Conservation (phyloP, 305 asterid genomes). For the Galium porrigens region DNA sequence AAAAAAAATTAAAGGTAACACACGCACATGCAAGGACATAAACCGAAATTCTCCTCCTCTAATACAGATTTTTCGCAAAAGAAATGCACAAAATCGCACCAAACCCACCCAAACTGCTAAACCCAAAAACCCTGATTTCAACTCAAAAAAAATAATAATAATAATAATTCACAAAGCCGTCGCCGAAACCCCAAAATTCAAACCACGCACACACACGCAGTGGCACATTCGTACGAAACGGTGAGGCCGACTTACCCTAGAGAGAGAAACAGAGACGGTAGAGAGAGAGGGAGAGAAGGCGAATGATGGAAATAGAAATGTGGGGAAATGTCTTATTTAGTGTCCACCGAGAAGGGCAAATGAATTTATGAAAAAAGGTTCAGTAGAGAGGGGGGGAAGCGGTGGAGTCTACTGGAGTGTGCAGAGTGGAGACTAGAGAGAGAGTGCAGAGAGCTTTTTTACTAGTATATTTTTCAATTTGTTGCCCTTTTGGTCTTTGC, state of each 20-base stretch:
- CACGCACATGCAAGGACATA: slow-evolving; percentile 18
- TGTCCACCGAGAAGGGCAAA: not conserved
- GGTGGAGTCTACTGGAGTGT: not conserved
- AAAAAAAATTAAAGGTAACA: not conserved
- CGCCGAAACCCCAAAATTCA: not conserved
- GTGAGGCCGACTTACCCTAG: not conserved
- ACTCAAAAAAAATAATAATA: not conserved
- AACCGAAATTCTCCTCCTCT: not conserved
- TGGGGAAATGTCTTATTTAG: not conserved
- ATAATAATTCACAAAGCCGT: not conserved
- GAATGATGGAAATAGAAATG: not conserved
- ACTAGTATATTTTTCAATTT: not conserved
- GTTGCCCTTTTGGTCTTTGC: not conserved
- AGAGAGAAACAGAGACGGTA: not conserved
- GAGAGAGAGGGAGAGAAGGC: not conserved
- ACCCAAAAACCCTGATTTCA: not conserved
- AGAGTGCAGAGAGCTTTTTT: not conserved
- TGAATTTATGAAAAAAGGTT: not conserved
- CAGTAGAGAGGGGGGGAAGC: not conserved
- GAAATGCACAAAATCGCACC: slow-evolving; percentile 3
- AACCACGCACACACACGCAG: not conserved
- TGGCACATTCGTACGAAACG: not conserved
- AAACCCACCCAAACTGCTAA: slow-evolving; percentile 9
- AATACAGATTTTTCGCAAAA: not conserved
- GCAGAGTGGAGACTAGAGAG: not conserved